These are phyloP conservation scores for Turritis glabra DNA, from an alignment of 345 rosid genomes.

Conservation along the genomic window DNA sequence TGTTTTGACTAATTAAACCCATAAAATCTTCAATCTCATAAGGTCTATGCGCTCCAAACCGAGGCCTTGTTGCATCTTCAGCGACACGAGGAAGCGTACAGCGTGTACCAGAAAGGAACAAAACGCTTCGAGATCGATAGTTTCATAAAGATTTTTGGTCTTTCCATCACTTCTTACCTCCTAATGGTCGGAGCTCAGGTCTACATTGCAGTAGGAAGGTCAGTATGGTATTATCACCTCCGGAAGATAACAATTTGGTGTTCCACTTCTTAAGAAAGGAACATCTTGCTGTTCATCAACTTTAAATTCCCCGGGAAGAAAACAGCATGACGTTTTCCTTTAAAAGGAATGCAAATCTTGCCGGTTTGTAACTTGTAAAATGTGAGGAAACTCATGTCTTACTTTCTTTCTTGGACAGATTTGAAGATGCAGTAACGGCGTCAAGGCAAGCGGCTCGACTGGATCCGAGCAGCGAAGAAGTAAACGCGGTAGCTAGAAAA, in stretches of 20 bases:
- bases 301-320: no score
- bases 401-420: constrained; percentile 45
- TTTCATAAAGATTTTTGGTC: constrained; percentile 53
- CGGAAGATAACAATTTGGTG: background rate
- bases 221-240: constrained; percentile 18
- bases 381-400: background rate
- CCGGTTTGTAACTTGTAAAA: background rate
- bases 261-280: background rate
- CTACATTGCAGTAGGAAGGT: constrained; percentile 75
- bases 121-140: constrained; percentile 46
- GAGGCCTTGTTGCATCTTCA: constrained; percentile 61
- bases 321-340: background rate
- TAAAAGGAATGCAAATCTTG: background rate
- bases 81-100: constrained; percentile 62
- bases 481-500: constrained; percentile 40
- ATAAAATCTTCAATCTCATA: background rate
- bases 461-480: constrained; percentile 68
- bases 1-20: background rate
- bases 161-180: constrained; percentile 41
- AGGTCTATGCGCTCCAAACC: constrained; percentile 65
- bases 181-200: constrained; percentile 54
- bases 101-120: constrained; percentile 45
- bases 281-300: background rate
- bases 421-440: constrained; percentile 71
- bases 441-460: constrained; percentile 74